Evolutionary conservation across 768 basidiomycete species (phyloP).

Genomic region (Panaeolus papilionaceus): DNA sequence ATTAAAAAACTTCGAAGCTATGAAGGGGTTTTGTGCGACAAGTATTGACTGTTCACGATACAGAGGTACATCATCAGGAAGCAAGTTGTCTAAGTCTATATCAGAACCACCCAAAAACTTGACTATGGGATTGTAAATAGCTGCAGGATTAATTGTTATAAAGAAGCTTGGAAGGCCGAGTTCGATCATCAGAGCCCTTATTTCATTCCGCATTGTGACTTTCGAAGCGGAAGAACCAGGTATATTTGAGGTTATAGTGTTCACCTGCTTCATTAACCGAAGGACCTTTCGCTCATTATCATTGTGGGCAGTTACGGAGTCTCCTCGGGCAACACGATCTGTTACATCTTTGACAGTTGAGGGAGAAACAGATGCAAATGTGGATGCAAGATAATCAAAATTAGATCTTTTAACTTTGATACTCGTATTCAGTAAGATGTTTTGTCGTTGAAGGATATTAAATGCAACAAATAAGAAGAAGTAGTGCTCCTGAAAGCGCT

Average conservation of each 20-base stretch:
- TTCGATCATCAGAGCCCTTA: slow-evolving; percentile 36
- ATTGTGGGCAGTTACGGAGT: slow-evolving; percentile 20
- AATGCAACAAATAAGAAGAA: slow-evolving; percentile 46
- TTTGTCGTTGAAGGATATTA: slow-evolving; percentile 44
- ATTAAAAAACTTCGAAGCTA: slow-evolving; percentile 46
- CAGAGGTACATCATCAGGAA: slow-evolving; percentile 29
- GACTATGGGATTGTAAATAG: slow-evolving; percentile 44
- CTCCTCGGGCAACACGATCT: slow-evolving; percentile 28
- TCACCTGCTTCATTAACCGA: slow-evolving; percentile 22
- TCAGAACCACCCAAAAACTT: slow-evolving; percentile 42
- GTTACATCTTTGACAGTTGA: slow-evolving; percentile 30
- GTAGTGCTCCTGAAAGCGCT: slow-evolving; percentile 40
- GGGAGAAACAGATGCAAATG: slow-evolving; percentile 30
- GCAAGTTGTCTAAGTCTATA: slow-evolving; percentile 37
- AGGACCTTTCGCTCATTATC: slow-evolving; percentile 34
- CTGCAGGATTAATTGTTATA: slow-evolving; percentile 49
- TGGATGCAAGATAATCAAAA: slow-evolving; percentile 34
- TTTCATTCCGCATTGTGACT: slow-evolving; percentile 40
- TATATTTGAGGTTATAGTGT: slow-evolving; percentile 23
- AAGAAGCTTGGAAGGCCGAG: slow-evolving; percentile 44
- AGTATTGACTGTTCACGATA: slow-evolving; percentile 37
- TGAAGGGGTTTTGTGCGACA: slow-evolving; percentile 43
- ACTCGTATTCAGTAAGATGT: slow-evolving; percentile 34
- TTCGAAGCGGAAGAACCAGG: slow-evolving; percentile 31
- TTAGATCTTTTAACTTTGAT: slow-evolving; percentile 32